Base-by-base conservation (phyloP, 1,139 yeast genomes). In the Groenewaldozyma auringiensis region DNA sequence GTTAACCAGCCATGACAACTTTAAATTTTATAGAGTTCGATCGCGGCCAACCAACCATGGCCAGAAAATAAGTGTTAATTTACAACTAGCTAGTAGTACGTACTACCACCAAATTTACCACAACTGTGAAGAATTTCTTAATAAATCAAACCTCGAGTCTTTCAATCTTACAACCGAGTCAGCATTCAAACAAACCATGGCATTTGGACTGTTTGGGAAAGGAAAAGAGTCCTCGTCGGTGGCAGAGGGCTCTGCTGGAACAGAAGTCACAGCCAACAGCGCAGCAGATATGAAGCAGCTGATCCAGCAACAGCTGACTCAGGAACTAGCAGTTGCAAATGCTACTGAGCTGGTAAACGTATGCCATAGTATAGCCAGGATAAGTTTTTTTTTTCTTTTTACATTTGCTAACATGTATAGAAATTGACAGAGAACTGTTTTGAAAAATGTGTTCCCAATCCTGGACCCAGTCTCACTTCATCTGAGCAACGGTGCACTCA, bases 401-500 rank as follows among this genome's bases (percentile, higher is more conserved):
- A 25, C 36, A 9, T 4, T n/a, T 32, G 14, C 18, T 32, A n/a
- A 32, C 18, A 11, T 13, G 31, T 9, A 16, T 44, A 60, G 63
- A 83, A 85, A 59, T 76, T 86, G 63, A 82, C 95, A n/a, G 89
- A 82, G 56, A 84, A 85, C 70, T 88, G 96, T 64, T 88, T 83
- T 63, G 83, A 81, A 44, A 78, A 79, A 62, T 88, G 97, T 66
- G 70, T 85, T 46, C 66, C 65, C 21, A 67, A 64, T 37, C 87
- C 87, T 4, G 72, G 75, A 21, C 65, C 74, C 25, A 69, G 76
- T 17, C 66, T 76, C 47, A 57, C 68, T 32, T 53, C 64, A 2
- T 64, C 65, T 2, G 80, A 79, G 54, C 71, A 71, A 56, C 57
- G 59, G 20, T 87, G 96, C 66, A 74, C 87, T 45, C 77, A 74